phyloP scores from a whole-genome alignment of 176 grass and related monocot species.

The Bolboschoenus planiculmis region DNA sequence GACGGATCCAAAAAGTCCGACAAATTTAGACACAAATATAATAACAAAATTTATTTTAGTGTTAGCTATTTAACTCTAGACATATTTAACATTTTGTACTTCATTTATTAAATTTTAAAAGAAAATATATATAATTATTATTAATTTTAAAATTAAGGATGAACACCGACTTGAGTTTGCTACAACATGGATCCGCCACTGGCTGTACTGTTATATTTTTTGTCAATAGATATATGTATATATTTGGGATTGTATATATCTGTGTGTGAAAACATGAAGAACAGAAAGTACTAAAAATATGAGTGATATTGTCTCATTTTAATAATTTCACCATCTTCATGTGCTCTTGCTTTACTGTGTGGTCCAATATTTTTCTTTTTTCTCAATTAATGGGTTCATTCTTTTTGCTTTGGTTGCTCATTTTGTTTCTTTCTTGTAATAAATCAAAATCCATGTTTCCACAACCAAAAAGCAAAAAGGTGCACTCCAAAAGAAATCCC shows the following conservation, averaged over 20 bases:
- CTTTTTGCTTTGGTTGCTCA: neutral
- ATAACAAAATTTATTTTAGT: too few species aligned
- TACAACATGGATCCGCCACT: too few species aligned
- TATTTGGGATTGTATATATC: neutral
- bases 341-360: neutral
- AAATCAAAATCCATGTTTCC: neutral
- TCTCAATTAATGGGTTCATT: neutral
- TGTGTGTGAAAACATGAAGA: neutral
- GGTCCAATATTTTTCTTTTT: neutral
- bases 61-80: too few species aligned
- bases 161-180: too few species aligned
- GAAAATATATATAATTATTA: too few species aligned
- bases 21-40: too few species aligned
- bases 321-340: neutral
- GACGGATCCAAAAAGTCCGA: too few species aligned
- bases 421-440: neutral
- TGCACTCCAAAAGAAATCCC: neutral
- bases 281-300: neutral
- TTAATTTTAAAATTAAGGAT: too few species aligned
- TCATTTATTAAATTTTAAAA: too few species aligned
- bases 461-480: neutral
- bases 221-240: neutral
- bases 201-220: too few species aligned
- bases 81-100: too few species aligned
- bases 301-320: neutral